Evolutionary conservation across 306 rosid species (phyloP).

Genomic region (Vigna angularis): DNA sequence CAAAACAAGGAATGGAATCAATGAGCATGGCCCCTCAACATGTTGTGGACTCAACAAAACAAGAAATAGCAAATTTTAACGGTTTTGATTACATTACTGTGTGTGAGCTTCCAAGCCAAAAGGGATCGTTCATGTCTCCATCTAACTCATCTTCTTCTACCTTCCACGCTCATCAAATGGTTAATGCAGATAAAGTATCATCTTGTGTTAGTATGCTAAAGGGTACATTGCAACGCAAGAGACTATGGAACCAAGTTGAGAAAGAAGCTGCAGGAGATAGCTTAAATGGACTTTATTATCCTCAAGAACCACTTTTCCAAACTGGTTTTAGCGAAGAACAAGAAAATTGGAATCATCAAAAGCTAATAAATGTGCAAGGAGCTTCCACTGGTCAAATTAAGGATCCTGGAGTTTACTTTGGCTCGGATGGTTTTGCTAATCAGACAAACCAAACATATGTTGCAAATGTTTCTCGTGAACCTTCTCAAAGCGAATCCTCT

Average conservation of each 20-base stretch:
- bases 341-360: conserved; percentile 57
- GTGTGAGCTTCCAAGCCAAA: conserved; percentile 65
- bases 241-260: conserved; percentile 59
- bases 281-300: conserved; percentile 49
- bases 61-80: conserved; percentile 59
- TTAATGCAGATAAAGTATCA: conserved; percentile 81
- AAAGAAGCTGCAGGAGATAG: conserved; percentile 61
- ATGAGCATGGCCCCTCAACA: conserved; percentile 55
- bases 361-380: conserved; percentile 54
- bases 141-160: conserved; percentile 80
- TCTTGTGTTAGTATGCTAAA: conserved; percentile 91
- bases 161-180: conserved; percentile 63
- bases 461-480: conserved; percentile 74
- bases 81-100: conserved; percentile 58
- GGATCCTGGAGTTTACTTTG: conserved; percentile 55
- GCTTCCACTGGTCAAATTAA: conserved; percentile 56
- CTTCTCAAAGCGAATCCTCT: conserved; percentile 95
- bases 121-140: conserved; percentile 74
- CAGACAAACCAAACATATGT: conserved; percentile 57
- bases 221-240: conserved; percentile 86
- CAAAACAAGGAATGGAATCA: conserved; percentile 60
- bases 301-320: conserved; percentile 58
- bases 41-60: conserved; percentile 50
- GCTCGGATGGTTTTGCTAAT: conserved; percentile 70
- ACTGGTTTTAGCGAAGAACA: conserved; percentile 57